phyloP scores from a whole-genome alignment of 768 basidiomycete genomes.

The Tricholoma sp. region DNA sequence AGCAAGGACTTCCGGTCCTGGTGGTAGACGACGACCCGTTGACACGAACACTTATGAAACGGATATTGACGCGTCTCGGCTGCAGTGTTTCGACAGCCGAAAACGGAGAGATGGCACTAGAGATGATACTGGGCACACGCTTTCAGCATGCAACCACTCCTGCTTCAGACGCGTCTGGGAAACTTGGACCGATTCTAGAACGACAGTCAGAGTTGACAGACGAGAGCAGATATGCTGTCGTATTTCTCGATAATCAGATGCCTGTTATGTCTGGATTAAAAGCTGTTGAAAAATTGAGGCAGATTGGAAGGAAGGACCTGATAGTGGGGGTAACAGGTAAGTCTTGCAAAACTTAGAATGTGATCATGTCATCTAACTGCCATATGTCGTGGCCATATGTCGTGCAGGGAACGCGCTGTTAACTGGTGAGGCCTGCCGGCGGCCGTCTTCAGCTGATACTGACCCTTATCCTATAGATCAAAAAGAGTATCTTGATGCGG shows the following conservation, averaged over 20 bases:
- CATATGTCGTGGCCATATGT: background rate
- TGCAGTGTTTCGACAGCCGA: constrained; percentile 78
- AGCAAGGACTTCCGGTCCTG: constrained; percentile 56
- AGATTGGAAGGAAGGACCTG: constrained; percentile 64
- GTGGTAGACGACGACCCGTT: constrained; percentile 83
- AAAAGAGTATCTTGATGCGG: constrained; percentile 69
- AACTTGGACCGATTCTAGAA: constrained; percentile 34
- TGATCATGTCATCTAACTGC: background rate
- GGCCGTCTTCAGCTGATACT: background rate
- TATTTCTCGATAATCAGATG: constrained; percentile 70
- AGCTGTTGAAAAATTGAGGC: constrained; percentile 58
- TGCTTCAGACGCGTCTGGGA: constrained; percentile 31
- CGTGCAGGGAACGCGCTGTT: constrained; percentile 47
- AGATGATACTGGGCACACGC: constrained; percentile 54
- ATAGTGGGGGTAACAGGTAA: constrained; percentile 78
- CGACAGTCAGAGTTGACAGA: constrained; percentile 18
- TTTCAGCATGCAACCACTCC: constrained; percentile 27
- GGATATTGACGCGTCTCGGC: constrained; percentile 73
- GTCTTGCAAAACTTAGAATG: constrained; percentile 11
- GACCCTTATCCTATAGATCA: constrained; percentile 44
- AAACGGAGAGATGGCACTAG: constrained; percentile 75
- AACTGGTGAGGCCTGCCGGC: constrained; percentile 29
- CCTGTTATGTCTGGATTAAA: constrained; percentile 69
- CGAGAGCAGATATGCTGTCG: constrained; percentile 39
- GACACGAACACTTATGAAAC: constrained; percentile 76